Base-by-base conservation (phyloP, 257 asterid genomes). In the Ilex aquifolium region DNA sequence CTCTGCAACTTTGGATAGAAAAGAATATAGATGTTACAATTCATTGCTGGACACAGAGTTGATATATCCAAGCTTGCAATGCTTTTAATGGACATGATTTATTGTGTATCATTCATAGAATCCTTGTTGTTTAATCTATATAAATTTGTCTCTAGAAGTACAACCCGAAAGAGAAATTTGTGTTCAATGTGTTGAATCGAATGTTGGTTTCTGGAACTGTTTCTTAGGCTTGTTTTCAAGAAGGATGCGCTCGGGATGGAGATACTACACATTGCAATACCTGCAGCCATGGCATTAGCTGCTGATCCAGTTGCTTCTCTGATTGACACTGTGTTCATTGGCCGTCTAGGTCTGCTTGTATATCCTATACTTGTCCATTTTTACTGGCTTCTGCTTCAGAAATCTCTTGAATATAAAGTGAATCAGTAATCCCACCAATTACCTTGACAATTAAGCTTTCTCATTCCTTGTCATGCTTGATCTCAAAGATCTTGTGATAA, bases 301-400 rank as follows among this genome's bases (percentile, higher is more conserved):
- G 99, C 99, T 14, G 99, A 92, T 71, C 99, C 99, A 4, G 57
- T 92, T 1, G 99, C 99, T 10, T 92, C 99, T 29, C 73, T 92
- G 48, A 84, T 92, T 3, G 99, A 92, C 64, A 92, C 97, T 0
- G 94, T 84, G 3, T 92, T 92, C 56, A 87, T 92, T 7, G 99
- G 99, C 52, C 99, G 72, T 65, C 76, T 92, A 75, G 99, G 98
- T 84, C 74, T 31, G n/a, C 2, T 48, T 57, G 6, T 39, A 14
- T 56, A 4, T 56, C 13, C 5, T 10, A 21, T 10, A 57, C 32
- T 54, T 29, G 0, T 30, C 48, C 42, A 4, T 10, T 21, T 16
- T 14, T 31, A 42, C 60, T 49, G 6, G 67, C 16, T n/a, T 50
- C 3, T 5, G 7, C 6, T 9, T 0, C 6, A 27, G 40, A 13